Conservation (phyloP, 2,329 filamentous ascomycete genomes). For the Volutella citrinella region DNA sequence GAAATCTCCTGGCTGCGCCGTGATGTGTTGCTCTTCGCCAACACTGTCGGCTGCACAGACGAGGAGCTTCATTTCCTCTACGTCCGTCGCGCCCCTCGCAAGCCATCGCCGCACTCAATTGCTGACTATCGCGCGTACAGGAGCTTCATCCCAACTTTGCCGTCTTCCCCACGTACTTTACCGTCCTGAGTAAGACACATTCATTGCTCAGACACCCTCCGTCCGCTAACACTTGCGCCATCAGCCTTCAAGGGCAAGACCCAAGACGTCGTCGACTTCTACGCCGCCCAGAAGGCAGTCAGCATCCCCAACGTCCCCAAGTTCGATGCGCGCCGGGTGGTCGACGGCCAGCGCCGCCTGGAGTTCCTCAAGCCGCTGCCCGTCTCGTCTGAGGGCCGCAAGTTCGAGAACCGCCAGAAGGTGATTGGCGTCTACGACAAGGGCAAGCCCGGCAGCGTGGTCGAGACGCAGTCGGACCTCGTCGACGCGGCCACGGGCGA, state of each 20-base stretch:
- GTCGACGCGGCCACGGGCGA: slow-evolving; percentile 69
- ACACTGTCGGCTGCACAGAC: slow-evolving; percentile 79
- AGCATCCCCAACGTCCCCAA: slow-evolving; percentile 74
- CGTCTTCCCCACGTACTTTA: slow-evolving; percentile 85
- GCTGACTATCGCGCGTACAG: slow-evolving; percentile 38
- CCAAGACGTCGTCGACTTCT: slow-evolving; percentile 82
- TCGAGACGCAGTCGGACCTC: slow-evolving; percentile 75
- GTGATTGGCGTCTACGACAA: slow-evolving; percentile 89
- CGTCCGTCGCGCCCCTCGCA: slow-evolving; percentile 46
- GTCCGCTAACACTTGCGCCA: too few species aligned
- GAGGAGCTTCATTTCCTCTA: slow-evolving; percentile 93
- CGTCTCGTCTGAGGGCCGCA: slow-evolving; percentile 63
- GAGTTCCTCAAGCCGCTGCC: slow-evolving; percentile 76
- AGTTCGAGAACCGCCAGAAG: slow-evolving; percentile 74
- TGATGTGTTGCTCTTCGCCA: slow-evolving; percentile 85
- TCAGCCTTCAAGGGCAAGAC: slow-evolving; percentile 72
- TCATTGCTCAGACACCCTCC: too few species aligned
- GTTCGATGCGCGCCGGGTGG: slow-evolving; percentile 69
- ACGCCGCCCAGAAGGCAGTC: slow-evolving; percentile 62
- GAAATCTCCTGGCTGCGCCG: slow-evolving; percentile 84
- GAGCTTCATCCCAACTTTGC: slow-evolving; percentile 84
- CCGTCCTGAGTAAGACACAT: slow-evolving; percentile 75
- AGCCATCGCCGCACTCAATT: slow-evolving; percentile 3
- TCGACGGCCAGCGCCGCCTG: slow-evolving; percentile 82
- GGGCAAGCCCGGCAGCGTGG: slow-evolving; percentile 76